Evolutionary conservation across 2,329 filamentous ascomycete species (phyloP).

Genomic region (Cladosporium sp.): DNA sequence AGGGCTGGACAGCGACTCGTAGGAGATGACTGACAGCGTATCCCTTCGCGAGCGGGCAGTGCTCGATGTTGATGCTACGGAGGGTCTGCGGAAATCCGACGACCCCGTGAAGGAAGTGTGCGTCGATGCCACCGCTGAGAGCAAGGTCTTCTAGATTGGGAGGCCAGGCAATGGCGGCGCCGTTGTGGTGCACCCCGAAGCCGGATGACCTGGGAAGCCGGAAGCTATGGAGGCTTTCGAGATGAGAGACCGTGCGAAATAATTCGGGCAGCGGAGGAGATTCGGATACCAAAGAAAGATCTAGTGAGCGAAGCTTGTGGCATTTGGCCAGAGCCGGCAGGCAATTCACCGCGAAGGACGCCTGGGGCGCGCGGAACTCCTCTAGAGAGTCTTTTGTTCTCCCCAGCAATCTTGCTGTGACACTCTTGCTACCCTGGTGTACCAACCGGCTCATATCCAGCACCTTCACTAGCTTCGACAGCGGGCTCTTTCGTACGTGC

Average conservation of each 20-base stretch:
- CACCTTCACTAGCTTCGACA: constrained; percentile 45
- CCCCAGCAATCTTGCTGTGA: constrained; percentile 51
- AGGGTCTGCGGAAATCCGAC: constrained; percentile 29
- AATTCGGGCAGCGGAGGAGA: constrained; percentile 44
- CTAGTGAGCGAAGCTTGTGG: constrained; percentile 41
- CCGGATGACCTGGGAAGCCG: constrained; percentile 30
- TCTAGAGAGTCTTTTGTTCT: constrained; percentile 47
- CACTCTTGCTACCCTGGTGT: constrained; percentile 52
- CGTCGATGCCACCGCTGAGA: constrained; percentile 40
- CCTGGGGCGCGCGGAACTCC: constrained; percentile 52
- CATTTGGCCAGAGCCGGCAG: constrained; percentile 54
- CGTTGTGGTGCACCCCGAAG: constrained; percentile 23
- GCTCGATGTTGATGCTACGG: constrained; percentile 35
- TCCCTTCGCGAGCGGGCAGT: constrained; percentile 37
- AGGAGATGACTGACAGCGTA: constrained; percentile 34
- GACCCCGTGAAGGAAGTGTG: constrained; percentile 34
- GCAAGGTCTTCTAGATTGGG: constrained; percentile 36
- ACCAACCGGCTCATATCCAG: constrained; percentile 52
- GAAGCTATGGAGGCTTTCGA: constrained; percentile 41
- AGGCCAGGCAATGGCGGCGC: constrained; percentile 34
- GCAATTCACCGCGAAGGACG: constrained; percentile 52
- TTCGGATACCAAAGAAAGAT: constrained; percentile 49
- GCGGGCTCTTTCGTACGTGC: constrained; percentile 42
- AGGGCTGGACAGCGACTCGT: constrained; percentile 22
- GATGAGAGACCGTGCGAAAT: constrained; percentile 44